Conservation (phyloP, 805 yeast species). For the Yamadazyma endophytica region DNA sequence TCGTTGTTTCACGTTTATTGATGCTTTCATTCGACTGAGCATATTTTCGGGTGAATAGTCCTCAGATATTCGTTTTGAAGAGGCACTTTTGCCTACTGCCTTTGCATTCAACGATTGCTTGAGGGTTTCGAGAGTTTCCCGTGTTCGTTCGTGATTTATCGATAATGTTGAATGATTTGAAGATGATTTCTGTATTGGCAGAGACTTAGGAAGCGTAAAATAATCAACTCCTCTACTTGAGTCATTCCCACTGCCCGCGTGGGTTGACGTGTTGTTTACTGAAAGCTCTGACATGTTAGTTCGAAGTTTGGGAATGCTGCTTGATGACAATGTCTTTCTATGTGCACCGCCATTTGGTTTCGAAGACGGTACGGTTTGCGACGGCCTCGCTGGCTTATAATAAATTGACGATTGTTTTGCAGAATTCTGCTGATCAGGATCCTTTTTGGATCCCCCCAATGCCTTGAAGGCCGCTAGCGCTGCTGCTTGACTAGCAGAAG, state of each 20-base stretch:
- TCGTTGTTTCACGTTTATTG: conserved; percentile 20
- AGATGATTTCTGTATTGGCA: conserved; percentile 4
- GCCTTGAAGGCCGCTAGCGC: conserved; percentile 42
- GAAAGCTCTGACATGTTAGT: not conserved
- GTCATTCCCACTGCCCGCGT: not conserved
- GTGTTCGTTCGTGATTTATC: conserved; percentile 9
- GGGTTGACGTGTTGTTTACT: not conserved
- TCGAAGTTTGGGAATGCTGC: not conserved
- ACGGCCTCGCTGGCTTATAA: too few species aligned
- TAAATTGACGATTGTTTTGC: too few species aligned
- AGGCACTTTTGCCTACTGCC: conserved; percentile 6
- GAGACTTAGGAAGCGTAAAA: conserved; percentile 4
- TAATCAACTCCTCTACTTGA: conserved; percentile 4
- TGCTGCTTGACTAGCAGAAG: conserved; percentile 41
- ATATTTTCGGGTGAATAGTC: conserved; percentile 18
- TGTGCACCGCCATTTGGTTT: too few species aligned
- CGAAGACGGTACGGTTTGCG: too few species aligned
- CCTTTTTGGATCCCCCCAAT: conserved; percentile 4
- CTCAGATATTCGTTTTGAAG: conserved; percentile 6
- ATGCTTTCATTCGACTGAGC: conserved; percentile 20
- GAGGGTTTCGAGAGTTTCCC: conserved; percentile 10
- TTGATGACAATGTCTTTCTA: not conserved
- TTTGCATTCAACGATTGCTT: conserved; percentile 8
- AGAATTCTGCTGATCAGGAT: conserved; percentile 5
- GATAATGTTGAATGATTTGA: conserved; percentile 11